Conservation (phyloP, 352 stramenopile genomes). For the Phytophthora vignae region DNA sequence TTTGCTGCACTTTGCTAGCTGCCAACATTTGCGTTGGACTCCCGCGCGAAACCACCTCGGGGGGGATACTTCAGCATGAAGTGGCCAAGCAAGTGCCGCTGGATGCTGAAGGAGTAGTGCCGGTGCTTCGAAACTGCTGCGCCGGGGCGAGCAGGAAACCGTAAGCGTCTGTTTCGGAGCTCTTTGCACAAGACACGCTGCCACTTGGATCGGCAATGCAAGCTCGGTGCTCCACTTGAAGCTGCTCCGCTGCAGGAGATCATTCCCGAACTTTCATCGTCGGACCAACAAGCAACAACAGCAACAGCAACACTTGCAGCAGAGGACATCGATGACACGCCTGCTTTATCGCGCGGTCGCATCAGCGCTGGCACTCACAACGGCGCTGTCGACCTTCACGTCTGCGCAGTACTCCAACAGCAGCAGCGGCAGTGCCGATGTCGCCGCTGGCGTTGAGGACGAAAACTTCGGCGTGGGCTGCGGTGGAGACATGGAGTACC, state of each 20-base stretch:
- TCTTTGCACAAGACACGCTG: neutral
- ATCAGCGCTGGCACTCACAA: conserved; percentile 17
- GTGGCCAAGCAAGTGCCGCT: conserved; percentile 9
- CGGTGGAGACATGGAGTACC: conserved; percentile 30
- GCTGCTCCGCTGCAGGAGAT: neutral
- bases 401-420: conserved; percentile 26
- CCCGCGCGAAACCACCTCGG: conserved; percentile 14
- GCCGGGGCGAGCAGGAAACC: conserved; percentile 4
- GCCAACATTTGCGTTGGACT: conserved; percentile 17
- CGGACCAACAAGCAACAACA: conserved; percentile 11
- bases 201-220: neutral
- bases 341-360: conserved; percentile 22
- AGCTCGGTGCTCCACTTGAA: neutral
- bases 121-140: conserved; percentile 10
- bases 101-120: neutral
- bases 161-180: neutral
- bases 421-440: conserved; percentile 5
- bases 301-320: neutral
- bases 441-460: conserved; percentile 26
- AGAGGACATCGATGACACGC: conserved; percentile 21
- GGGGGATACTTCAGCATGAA: neutral
- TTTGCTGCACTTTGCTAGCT: conserved; percentile 3
- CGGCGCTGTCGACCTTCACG: conserved; percentile 9
- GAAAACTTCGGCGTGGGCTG: conserved; percentile 49
- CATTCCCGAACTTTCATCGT: conserved; percentile 33